Percentiles rank a stretch among this genome's conserved stretches.
phyloP scores from a whole-genome alignment of 805 yeast genomes.

The Saccharomycopsis fermentans region DNA sequence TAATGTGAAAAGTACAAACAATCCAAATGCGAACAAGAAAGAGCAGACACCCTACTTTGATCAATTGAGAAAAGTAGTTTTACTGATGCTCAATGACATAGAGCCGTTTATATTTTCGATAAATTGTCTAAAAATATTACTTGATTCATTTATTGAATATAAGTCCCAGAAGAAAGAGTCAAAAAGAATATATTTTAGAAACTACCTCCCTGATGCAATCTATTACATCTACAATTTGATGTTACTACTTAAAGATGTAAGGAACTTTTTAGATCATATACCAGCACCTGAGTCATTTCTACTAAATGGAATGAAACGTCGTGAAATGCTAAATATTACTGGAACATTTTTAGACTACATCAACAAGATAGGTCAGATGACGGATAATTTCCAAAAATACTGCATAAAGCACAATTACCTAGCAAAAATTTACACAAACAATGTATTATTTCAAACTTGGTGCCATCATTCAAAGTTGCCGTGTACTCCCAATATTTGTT shows the following conservation, averaged over 20 bases:
- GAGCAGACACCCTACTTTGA: neutral
- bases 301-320: neutral
- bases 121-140: neutral
- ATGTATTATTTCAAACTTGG: neutral
- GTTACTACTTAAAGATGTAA: neutral
- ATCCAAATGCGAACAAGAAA: neutral
- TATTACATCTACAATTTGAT: neutral
- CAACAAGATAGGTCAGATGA: neutral
- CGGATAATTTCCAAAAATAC: neutral
- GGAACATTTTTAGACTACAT: neutral
- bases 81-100: neutral
- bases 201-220: neutral
- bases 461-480: neutral
- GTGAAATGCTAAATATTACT: neutral
- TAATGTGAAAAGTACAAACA: neutral
- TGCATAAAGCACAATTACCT: neutral
- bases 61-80: neutral
- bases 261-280: neutral
- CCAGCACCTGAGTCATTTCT: neutral
- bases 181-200: neutral
- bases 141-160: neutral
- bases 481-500: neutral
- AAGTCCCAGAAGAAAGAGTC: neutral
- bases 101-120: neutral
- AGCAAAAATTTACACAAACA: neutral